Base-by-base conservation (phyloP, 192 early-diverging fungal species). In the Linnemannia zychae region DNA sequence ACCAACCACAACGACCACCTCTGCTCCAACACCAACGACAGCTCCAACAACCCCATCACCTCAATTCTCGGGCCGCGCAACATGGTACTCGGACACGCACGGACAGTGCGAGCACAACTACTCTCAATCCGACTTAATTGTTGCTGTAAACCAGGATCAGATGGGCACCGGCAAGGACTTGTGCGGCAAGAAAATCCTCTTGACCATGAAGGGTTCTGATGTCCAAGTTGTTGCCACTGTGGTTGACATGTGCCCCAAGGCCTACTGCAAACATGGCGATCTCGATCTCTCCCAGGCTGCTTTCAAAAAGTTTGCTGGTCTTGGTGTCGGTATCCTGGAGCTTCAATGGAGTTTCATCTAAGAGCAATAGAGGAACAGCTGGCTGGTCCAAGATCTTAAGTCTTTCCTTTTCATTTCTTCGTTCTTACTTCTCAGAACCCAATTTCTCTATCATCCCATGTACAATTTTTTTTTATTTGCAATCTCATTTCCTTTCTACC, bases 101-200 rank as follows among this genome's bases (percentile, higher is more conserved):
- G 82, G 82, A 33, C 73, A 71, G 5, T 84, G 82, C 28, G 82
- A 72, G 12, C 77, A 79, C 16, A 46, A 68, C 11, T 84, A 84
- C 57, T 84, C 82, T 5, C 82, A 84, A 40, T 84, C 82, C 17
- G 82, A 84, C n/a, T 37, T 84, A 44, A 84, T 84, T 57, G 82
- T 84, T 7, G 82, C 82, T 48, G 82, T 84, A 33, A 84, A 84
- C 38, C 72, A 84, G 28, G 72, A 22, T 13, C 82, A 84, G 57
- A 84, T 84, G 82, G 82, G 82, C 28, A 75, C 63, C 17, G 68
- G 73, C 36, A 84, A 63, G 47, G n/a, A 68, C 0, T 31, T 84
- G 22, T 84, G 82, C 33, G 82, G 82, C 68, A 75, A 84, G 65
- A 84, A 84, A 77, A 67, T 84, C 5, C 76, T 78, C 7, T 34